A percentile compares a stretch with the other conserved stretches of the same genome.
Evolutionary conservation across 2,329 filamentous ascomycete genomes (phyloP).

Genomic region (Claviceps spartinae): DNA sequence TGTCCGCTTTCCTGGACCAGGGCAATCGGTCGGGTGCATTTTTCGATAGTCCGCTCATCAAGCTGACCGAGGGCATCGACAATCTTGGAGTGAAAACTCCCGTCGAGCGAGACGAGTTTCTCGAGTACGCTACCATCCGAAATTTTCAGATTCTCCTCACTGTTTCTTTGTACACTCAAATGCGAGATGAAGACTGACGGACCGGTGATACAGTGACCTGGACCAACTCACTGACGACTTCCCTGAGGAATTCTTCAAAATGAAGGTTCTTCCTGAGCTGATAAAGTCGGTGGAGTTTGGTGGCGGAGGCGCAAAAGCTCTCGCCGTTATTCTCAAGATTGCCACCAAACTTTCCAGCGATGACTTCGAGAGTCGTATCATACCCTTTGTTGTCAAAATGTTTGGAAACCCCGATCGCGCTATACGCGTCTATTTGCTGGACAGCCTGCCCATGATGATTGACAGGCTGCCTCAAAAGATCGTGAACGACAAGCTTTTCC

Average conservation of each 20-base stretch:
- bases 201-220: conserved; percentile 43
- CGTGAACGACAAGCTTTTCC: conserved; percentile 94
- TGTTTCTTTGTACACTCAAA: conserved; percentile 9
- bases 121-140: conserved; percentile 37
- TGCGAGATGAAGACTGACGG: conserved; percentile 12
- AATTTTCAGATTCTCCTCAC: conserved; percentile 11
- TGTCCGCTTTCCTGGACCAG: conserved; percentile 80
- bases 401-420: conserved; percentile 88
- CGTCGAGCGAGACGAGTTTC: conserved; percentile 69
- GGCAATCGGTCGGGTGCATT: conserved; percentile 71
- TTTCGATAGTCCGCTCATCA: conserved; percentile 86
- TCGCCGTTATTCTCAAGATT: conserved; percentile 81
- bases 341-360: conserved; percentile 74
- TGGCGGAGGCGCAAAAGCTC: conserved; percentile 83
- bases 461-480: conserved; percentile 76
- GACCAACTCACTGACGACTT: conserved; percentile 85
- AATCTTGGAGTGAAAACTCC: conserved; percentile 81
- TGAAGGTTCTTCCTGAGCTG: conserved; percentile 88
- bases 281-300: conserved; percentile 99
- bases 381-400: conserved; percentile 72
- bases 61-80: conserved; percentile 83
- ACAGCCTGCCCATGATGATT: conserved; percentile 82
- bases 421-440: conserved; percentile 78
- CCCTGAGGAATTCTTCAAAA: conserved; percentile 94
- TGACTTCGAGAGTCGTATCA: conserved; percentile 75